Base-by-base conservation (phyloP, 768 basidiomycete genomes). In the Tricholoma sp. region DNA sequence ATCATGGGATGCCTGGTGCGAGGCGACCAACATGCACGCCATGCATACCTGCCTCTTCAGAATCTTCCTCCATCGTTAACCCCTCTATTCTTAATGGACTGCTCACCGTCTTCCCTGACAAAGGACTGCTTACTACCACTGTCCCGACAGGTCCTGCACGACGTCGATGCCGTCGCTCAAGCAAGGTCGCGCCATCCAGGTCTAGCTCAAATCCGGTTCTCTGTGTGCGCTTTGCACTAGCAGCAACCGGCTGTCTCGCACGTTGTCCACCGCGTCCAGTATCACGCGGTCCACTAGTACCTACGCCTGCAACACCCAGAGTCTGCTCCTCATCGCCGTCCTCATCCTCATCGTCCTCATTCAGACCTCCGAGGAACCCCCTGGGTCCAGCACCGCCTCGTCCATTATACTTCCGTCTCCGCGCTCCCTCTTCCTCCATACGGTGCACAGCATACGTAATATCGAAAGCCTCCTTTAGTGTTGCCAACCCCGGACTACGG, bases 361-460 rank as follows among this genome's bases (percentile, higher is more conserved):
- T 97, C 60, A 99, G 79, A 5, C 89, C 92, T 8, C 79, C 79
- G 18, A 98, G 73, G 76, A 89, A 91, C 4, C 90, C 90, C 51
- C 84, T 81, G 3, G 74, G 74, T 18, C 94, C 94, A 0, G 85
- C 88, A 29, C 89, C 92, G 15, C 86, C 88, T 3, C 83, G 80
- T 10, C 85, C 88, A 54, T 89, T 86, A 72, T 89, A 89, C 47
- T 89, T 92, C 24, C 90, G 81, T 51, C 92, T 77, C 54, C 91
- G 81, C 0, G 90, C 91, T 12, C 94, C 96, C 72, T 99, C 97
- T 71, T 99, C 97, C 69, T 98, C 96, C 96, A 98, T 98, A 15
- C 96, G 86, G 71, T 99, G 97, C 0, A 99, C 97, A 3, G 97
- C 96, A 70, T 98, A 98, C 1, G 97, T 96, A 66, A 99, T 88